Evolutionary conservation across 176 grass and related monocot species (phyloP), one percentile per base, ranked within the genome.

Genomic region (Poa pratensis): DNA sequence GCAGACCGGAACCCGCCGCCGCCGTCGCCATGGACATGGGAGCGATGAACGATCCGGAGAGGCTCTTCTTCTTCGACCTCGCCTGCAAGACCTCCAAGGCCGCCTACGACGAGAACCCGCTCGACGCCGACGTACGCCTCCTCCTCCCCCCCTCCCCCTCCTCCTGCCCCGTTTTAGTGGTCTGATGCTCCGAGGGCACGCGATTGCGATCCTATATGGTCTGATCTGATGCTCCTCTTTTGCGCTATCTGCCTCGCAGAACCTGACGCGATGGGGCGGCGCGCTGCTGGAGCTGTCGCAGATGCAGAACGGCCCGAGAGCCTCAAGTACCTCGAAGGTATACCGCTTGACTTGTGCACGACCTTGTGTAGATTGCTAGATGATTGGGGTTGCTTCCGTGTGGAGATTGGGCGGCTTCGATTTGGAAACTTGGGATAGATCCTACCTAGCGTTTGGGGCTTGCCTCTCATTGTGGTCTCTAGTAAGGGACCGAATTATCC

Each of bases 201-300:
- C 9, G 24, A 6, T 7, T 26, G 18, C 65, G 70, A 7, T 7
- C 20, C 32, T 2, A 27, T 83, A 10, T 7, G 30, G 19, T 77
- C 17, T 73, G 73, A 52, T 76, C 32, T 77, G 78, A 62, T 39
- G 54, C n/a, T 73, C 30, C 64, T 73, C 48, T 62, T 5, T 67
- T 79, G 55, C 18, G 35, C 0, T 74, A 5, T 24, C 51, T 69
- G 63, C 30, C 0, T 7, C 54, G 75, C 73, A 96, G 94, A 96
- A 96, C 83, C 76, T 96, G 39, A 96, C 94, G 67, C 88, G 88
- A 20, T 96, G 94, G 94, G 94, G 94, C 37, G 94, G 88, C 13
- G 94, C 94, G 77, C 89, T 96, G 76, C 84, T 96, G 53, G 86
- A 96, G 83, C 71, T 96, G 19, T 88, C 94, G 77, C 94, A 96